These are phyloP conservation scores for Wickerhamomyces hampshirensis DNA, from an alignment of 805 yeast genomes.

Conservation along the genomic window DNA sequence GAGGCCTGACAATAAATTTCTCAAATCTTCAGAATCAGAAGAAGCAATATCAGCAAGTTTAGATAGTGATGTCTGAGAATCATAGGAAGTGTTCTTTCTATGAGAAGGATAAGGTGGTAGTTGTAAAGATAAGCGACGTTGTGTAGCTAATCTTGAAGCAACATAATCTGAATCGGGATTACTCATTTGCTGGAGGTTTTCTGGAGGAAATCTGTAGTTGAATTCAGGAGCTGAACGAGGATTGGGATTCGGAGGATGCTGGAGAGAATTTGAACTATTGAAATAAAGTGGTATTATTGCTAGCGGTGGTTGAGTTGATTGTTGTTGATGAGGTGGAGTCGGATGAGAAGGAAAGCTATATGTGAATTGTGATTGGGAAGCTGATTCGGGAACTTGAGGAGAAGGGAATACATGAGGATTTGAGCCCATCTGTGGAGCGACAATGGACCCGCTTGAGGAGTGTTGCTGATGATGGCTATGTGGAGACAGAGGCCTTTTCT, in stretches of 20 bases:
- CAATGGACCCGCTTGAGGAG: neutral
- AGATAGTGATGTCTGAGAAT: constrained; percentile 20
- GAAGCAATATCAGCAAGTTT: constrained; percentile 25
- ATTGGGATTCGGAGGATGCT: neutral
- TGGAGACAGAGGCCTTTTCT: no score
- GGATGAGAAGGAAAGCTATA: neutral
- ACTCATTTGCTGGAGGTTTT: neutral
- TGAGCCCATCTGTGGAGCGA: neutral
- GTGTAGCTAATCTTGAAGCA: neutral
- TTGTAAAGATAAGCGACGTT: constrained; percentile 13
- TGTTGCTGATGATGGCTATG: no score
- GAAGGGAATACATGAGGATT: neutral
- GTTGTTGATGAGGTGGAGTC: neutral
- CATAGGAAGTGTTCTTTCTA: constrained; percentile 18
- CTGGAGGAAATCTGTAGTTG: neutral
- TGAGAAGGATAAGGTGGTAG: constrained; percentile 11
- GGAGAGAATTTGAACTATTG: neutral
- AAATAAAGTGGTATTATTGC: no score
- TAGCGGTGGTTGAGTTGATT: no score
- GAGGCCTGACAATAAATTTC: constrained; percentile 7
- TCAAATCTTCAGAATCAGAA: neutral
- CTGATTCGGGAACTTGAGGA: neutral
- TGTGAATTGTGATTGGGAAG: neutral
- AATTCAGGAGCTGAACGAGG: neutral
- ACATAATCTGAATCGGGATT: neutral